Evolutionary conservation across 2,329 filamentous ascomycete genomes (phyloP).

Genomic region (Xylaria multiplex): DNA sequence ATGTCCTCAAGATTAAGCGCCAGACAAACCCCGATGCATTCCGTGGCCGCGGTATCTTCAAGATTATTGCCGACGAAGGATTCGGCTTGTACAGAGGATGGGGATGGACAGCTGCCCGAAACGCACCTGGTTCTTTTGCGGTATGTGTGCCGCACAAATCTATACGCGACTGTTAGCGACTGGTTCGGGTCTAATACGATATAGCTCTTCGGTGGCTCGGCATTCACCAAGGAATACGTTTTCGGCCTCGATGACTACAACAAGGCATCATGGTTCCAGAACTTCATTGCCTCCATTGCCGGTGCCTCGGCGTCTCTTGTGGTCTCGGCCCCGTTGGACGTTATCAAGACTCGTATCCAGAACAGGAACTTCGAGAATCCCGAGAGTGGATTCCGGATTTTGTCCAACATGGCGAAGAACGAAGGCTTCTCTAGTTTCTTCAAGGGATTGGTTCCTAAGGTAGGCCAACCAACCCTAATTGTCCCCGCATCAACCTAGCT

Average conservation of each 20-base stretch:
- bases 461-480: conserved; percentile 49
- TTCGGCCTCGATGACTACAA: conserved; percentile 95
- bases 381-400: conserved; percentile 90
- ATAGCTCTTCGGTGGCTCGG: conserved; percentile 96
- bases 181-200: conserved; percentile 37
- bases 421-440: conserved; percentile 91
- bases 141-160: conserved; percentile 62
- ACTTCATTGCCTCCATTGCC: conserved; percentile 95
- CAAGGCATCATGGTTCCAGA: conserved; percentile 91
- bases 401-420: conserved; percentile 91
- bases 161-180: background rate
- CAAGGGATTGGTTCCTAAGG: conserved; percentile 95
- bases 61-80: conserved; percentile 91
- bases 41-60: conserved; percentile 88
- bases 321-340: conserved; percentile 94
- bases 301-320: conserved; percentile 95
- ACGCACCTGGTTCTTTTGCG: conserved; percentile 95
- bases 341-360: conserved; percentile 98
- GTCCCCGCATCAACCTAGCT: conserved; percentile 12
- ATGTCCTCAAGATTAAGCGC: conserved; percentile 99
- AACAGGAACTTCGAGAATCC: conserved; percentile 99
- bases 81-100: conserved; percentile 96
- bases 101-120: conserved; percentile 97
- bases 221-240: conserved; percentile 96
- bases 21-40: conserved; percentile 99